These are phyloP conservation scores for Luzula sylvatica DNA, from an alignment of 176 grass and related monocot species.

Conservation along the genomic window DNA sequence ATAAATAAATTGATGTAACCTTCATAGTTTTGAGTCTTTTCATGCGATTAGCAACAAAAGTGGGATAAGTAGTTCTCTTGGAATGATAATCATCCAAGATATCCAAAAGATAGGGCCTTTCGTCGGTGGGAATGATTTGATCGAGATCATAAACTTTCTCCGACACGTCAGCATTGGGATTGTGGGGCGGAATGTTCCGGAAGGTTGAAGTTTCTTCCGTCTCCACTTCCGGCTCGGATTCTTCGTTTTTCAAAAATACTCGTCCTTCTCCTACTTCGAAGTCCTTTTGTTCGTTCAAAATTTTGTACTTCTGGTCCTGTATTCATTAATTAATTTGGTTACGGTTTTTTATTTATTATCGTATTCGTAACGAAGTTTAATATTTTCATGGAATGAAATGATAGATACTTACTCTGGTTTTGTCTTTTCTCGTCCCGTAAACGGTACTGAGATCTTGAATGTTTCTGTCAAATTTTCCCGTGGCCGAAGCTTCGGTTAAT, in stretches of 20 bases:
- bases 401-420: not conserved
- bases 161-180: conserved; percentile 55
- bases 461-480: conserved; percentile 36
- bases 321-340: not conserved
- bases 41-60: conserved; percentile 77
- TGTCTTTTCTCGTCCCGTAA: conserved; percentile 63
- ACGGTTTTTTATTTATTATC: too few relatives aligned
- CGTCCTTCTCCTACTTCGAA: conserved; percentile 7
- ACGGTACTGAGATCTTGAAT: conserved; percentile 35
- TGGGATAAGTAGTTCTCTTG: conserved; percentile 34
- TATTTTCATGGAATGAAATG: too few relatives aligned
- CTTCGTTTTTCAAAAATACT: not conserved
- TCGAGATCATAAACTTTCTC: conserved; percentile 58
- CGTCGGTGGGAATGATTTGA: conserved; percentile 69
- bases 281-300: conserved; percentile 47
- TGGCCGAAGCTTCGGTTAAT: conserved; percentile 27
- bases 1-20: conserved; percentile 41
- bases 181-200: conserved; percentile 79
- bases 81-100: conserved; percentile 38
- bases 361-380: too few relatives aligned
- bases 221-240: conserved; percentile 2
- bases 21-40: conserved; percentile 41
- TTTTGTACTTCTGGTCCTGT: conserved; percentile 68
- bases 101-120: conserved; percentile 47
- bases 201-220: not conserved